Evolutionary conservation across 2,329 filamentous ascomycete genomes (phyloP).

Genomic region (Alternaria ethzedia): DNA sequence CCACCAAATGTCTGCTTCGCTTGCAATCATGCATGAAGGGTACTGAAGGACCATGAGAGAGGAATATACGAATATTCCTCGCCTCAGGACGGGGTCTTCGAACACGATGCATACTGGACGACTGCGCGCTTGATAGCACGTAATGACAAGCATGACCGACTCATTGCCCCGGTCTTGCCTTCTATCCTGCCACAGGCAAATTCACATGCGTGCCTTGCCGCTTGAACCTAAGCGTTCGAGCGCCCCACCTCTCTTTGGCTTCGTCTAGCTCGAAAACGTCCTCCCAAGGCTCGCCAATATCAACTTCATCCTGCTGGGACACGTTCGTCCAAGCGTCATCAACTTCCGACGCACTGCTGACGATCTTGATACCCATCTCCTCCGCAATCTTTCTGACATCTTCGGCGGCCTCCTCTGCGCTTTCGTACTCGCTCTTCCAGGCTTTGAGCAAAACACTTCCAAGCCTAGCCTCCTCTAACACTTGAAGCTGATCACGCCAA

Average conservation of each 20-base stretch:
- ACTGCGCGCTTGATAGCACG: too few relatives aligned
- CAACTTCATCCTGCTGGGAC: constrained; percentile 1
- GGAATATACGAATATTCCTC: background rate
- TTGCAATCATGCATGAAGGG: background rate
- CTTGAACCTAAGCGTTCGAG: constrained; percentile 4
- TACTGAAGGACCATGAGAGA: background rate
- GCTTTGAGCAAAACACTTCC: constrained; percentile 9
- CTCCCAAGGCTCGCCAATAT: constrained; percentile 9
- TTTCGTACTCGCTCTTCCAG: constrained; percentile 10
- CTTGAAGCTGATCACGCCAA: background rate
- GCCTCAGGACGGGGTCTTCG: too few relatives aligned
- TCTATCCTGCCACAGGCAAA: background rate
- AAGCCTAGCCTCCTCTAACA: constrained; percentile 12
- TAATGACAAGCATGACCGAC: background rate
- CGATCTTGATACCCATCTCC: constrained; percentile 2
- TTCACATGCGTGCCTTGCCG: background rate
- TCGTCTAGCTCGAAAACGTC: constrained; percentile 6
- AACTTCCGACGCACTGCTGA: background rate
- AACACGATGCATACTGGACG: background rate
- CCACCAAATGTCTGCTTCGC: background rate
- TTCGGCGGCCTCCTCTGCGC: constrained; percentile 2
- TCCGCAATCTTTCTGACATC: background rate
- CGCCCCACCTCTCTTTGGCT: background rate
- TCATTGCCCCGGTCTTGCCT: background rate
- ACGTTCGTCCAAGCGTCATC: background rate